These are phyloP conservation scores for Candida incommunis DNA, from an alignment of 805 yeast species.

Conservation along the genomic window DNA sequence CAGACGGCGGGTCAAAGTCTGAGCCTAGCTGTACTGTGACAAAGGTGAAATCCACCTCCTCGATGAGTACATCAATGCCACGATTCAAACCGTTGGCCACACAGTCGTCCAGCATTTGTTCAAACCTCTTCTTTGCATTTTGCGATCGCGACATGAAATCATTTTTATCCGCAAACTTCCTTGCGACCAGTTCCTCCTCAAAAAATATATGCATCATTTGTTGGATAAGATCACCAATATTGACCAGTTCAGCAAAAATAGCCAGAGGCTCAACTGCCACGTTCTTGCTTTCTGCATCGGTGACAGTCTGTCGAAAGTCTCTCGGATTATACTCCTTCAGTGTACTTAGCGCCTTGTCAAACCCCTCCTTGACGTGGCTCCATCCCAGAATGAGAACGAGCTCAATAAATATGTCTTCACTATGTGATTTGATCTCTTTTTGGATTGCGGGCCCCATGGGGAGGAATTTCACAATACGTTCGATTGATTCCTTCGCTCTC, in stretches of 20 bases:
- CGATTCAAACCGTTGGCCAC: conserved; percentile 88
- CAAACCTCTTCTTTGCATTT: conserved; percentile 69
- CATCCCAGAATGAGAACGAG: conserved; percentile 49
- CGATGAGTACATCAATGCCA: conserved; percentile 81
- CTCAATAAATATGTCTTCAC: conserved; percentile 54
- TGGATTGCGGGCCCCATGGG: conserved; percentile 19
- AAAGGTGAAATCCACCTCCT: conserved; percentile 56
- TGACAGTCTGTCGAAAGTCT: conserved; percentile 18
- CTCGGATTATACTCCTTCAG: conserved; percentile 59
- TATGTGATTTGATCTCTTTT: conserved; percentile 28
- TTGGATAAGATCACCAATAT: conserved; percentile 80
- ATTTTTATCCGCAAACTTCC: conserved; percentile 49
- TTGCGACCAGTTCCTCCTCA: conserved; percentile 56
- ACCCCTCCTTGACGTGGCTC: conserved; percentile 74
- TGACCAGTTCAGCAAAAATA: conserved; percentile 79
- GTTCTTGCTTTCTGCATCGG: conserved; percentile 7
- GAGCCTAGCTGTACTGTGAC: conserved; percentile 40
- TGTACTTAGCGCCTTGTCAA: conserved; percentile 61
- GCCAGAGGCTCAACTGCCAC: conserved; percentile 63
- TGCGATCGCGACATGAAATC: conserved; percentile 70
- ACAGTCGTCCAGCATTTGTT: conserved; percentile 64
- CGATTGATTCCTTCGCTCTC: conserved; percentile 50
- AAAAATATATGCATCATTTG: conserved; percentile 88
- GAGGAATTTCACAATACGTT: conserved; percentile 37
- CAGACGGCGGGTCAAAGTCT: conserved; percentile 42